Evolutionary conservation across 495 filamentous ascomycete genomes (phyloP).

Genomic region (Penicillium taxi): DNA sequence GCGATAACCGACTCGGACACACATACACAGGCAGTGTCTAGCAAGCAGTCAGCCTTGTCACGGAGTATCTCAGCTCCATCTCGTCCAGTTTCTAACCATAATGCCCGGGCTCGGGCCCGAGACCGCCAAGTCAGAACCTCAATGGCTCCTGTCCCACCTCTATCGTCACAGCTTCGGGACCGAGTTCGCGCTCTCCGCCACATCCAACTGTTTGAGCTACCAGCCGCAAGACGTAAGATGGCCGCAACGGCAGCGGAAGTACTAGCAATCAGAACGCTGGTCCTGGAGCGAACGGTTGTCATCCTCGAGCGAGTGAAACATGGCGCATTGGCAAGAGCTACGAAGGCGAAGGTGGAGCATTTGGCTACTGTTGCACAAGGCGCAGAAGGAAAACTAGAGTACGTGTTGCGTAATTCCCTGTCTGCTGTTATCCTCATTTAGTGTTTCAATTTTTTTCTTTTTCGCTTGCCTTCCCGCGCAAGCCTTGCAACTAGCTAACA

Average conservation of each 20-base stretch:
- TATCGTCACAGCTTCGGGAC: conserved; percentile 22
- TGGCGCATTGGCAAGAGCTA: conserved; percentile 51
- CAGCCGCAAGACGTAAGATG: conserved; percentile 28
- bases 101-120: conserved; percentile 21
- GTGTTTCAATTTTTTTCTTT: background rate
- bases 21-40: conserved; percentile 1
- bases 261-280: conserved; percentile 21
- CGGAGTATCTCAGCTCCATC: conserved; percentile 1
- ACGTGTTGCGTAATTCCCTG: background rate
- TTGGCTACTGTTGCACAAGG: conserved; percentile 52
- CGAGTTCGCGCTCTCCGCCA: conserved; percentile 22
- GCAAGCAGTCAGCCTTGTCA: background rate
- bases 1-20: conserved; percentile 15
- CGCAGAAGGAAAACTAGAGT: conserved; percentile 45
- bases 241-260: conserved; percentile 32
- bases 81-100: conserved; percentile 10
- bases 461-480: background rate
- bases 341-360: conserved; percentile 47
- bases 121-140: conserved; percentile 21
- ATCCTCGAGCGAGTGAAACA: conserved; percentile 55
- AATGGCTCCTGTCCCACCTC: conserved; percentile 15
- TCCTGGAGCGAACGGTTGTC: conserved; percentile 35
- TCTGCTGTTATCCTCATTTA: background rate
- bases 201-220: conserved; percentile 27
- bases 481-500: conserved; percentile 1